Evolutionary conservation across 768 basidiomycete species (phyloP).

Genomic region (Hypsizygus marmoreus): DNA sequence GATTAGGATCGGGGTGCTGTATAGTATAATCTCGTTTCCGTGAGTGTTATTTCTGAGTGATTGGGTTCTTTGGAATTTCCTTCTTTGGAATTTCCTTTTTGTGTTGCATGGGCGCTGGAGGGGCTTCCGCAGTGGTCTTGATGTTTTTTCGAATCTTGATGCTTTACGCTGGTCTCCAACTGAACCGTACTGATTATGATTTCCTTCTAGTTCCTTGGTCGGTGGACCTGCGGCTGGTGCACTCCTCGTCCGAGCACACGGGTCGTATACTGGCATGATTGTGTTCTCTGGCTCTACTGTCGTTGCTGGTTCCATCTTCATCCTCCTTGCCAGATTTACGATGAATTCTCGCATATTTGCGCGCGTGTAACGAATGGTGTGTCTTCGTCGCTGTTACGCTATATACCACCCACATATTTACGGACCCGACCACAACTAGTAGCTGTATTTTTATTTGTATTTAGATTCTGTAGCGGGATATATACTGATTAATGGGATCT

Average conservation of each 20-base stretch:
- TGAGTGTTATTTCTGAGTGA: conserved; percentile 41
- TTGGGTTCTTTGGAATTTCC: background rate
- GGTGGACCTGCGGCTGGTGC: conserved; percentile 68
- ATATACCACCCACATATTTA: background rate
- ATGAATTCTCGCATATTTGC: conserved; percentile 45
- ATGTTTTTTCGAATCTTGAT: background rate
- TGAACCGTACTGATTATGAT: conserved; percentile 1
- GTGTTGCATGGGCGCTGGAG: background rate
- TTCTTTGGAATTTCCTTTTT: conserved; percentile 7
- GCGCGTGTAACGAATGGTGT: conserved; percentile 39
- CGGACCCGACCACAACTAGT: background rate
- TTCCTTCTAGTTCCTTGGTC: conserved; percentile 51
- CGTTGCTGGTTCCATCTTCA: conserved; percentile 58
- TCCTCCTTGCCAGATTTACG: conserved; percentile 50
- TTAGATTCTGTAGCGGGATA: too few relatives aligned
- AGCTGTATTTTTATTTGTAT: too few relatives aligned
- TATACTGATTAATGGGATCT: too few relatives aligned
- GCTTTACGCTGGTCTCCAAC: background rate
- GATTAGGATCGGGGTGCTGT: conserved; percentile 62
- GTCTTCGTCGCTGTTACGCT: background rate
- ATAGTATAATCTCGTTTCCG: conserved; percentile 69
- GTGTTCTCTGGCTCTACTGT: conserved; percentile 60
- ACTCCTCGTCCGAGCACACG: conserved; percentile 47
- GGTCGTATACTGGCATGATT: conserved; percentile 53
- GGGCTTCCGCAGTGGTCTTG: too few relatives aligned